Evolutionary conservation across 371 early-diverging fungal species (phyloP).

Genomic region (Cokeromyces recurvatus): DNA sequence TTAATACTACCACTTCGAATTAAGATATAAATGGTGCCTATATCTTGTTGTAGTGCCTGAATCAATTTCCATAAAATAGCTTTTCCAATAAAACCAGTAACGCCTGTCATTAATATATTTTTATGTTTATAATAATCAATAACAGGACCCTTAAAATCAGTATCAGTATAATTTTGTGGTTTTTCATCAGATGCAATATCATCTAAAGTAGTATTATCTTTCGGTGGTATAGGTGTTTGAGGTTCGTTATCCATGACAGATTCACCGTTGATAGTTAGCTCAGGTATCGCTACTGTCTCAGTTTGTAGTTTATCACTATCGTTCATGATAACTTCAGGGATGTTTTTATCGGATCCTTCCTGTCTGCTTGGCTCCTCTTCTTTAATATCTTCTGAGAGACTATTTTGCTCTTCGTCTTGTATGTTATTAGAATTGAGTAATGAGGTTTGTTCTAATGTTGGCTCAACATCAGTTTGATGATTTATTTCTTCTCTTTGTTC

Average conservation of each 20-base stretch:
- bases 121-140: slow-evolving; percentile 30
- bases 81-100: slow-evolving; percentile 62
- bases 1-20: slow-evolving; percentile 46
- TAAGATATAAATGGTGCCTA: slow-evolving; percentile 38
- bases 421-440: no score
- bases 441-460: no score
- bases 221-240: slow-evolving; percentile 6
- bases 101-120: slow-evolving; percentile 53
- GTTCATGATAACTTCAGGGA: no score
- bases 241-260: not conserved
- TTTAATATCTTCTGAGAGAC: no score
- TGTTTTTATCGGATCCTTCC: no score
- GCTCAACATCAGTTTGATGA: no score
- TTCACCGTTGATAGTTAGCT: not conserved
- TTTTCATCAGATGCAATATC: slow-evolving; percentile 2
- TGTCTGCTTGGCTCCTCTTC: no score
- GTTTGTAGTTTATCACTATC: no score
- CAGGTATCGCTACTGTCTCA: no score
- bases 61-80: slow-evolving; percentile 53
- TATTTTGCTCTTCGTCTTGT: no score
- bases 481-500: no score
- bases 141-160: slow-evolving; percentile 21
- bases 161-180: slow-evolving; percentile 1
- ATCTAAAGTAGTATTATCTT: no score
- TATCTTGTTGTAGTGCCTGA: slow-evolving; percentile 23